These are phyloP conservation scores for Penicillium steckii DNA, from an alignment of 495 filamentous ascomycete genomes.

Conservation along the genomic window DNA sequence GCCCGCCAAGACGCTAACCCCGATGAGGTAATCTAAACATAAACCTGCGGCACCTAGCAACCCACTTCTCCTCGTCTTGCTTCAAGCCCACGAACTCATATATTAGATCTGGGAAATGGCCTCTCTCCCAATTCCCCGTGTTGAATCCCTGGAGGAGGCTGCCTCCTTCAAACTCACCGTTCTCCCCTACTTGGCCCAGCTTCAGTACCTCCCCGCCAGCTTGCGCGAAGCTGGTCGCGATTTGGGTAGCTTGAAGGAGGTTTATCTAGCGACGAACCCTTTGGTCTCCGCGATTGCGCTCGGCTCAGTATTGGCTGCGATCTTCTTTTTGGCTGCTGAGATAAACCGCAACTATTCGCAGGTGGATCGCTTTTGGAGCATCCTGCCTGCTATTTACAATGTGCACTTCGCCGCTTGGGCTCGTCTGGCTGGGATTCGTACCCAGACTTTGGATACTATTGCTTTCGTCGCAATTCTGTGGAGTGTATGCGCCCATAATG, in stretches of 20 bases:
- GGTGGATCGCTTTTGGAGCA: conserved; percentile 87
- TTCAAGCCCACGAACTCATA: background rate
- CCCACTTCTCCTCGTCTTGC: conserved; percentile 4
- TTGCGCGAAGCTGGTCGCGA: conserved; percentile 57
- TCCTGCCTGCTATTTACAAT: conserved; percentile 84
- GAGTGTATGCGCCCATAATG: conserved; percentile 61
- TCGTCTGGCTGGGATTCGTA: conserved; percentile 68
- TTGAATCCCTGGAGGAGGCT: conserved; percentile 68
- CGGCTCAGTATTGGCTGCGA: conserved; percentile 60
- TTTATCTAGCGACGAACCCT: conserved; percentile 89
- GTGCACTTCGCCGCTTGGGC: conserved; percentile 84
- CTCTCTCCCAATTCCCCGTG: conserved; percentile 55
- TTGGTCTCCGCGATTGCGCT: conserved; percentile 73
- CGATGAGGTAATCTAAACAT: conserved; percentile 32
- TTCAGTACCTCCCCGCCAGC: conserved; percentile 66
- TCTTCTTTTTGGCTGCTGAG: conserved; percentile 75
- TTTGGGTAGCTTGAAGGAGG: conserved; percentile 52
- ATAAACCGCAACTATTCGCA: conserved; percentile 92
- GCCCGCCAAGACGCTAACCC: conserved; percentile 13
- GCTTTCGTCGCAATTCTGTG: conserved; percentile 70
- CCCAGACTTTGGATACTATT: conserved; percentile 69
- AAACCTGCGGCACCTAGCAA: conserved; percentile 1
- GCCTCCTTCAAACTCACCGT: conserved; percentile 72
- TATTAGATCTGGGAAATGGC: conserved; percentile 45
- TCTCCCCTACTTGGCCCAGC: conserved; percentile 72